phyloP scores from a whole-genome alignment of 192 early-diverging fungal species.

The Podila verticillata region DNA sequence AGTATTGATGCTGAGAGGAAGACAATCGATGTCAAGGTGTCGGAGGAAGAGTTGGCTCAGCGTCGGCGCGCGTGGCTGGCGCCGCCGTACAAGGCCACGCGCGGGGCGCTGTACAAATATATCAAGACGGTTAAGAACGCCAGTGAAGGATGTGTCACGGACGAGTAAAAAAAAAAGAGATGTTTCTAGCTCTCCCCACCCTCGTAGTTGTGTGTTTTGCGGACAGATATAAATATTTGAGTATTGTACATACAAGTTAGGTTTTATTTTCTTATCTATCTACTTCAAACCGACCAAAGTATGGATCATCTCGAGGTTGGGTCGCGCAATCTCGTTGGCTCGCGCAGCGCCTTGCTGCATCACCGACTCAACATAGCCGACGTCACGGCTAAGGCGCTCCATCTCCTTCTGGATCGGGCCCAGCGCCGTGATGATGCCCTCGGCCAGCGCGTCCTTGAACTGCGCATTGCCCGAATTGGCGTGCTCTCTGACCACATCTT shows the following conservation, averaged over 20 bases:
- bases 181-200: too few relatives aligned
- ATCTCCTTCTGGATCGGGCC: slow-evolving; percentile 75
- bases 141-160: slow-evolving; percentile 85
- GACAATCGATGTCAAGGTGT: slow-evolving; percentile 79
- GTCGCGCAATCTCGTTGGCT: slow-evolving; percentile 68
- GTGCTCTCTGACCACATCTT: slow-evolving; percentile 62
- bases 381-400: slow-evolving; percentile 64
- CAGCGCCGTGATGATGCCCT: slow-evolving; percentile 68
- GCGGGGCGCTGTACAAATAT: slow-evolving; percentile 94
- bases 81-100: slow-evolving; percentile 87
- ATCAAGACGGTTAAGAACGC: slow-evolving; percentile 86
- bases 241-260: too few relatives aligned
- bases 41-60: slow-evolving; percentile 80
- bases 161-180: too few relatives aligned
- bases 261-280: background rate
- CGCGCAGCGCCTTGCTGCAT: slow-evolving; percentile 71
- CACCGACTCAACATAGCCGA: slow-evolving; percentile 68
- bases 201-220: too few relatives aligned
- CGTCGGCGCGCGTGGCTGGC: slow-evolving; percentile 78
- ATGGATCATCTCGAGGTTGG: slow-evolving; percentile 66
- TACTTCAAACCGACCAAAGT: slow-evolving; percentile 64
- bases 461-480: slow-evolving; percentile 59
- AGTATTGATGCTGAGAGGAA: slow-evolving; percentile 87
- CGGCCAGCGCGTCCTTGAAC: slow-evolving; percentile 81
- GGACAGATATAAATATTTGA: too few relatives aligned